These are phyloP conservation scores for Calvatia gigantea DNA, from an alignment of 768 basidiomycete genomes.

Conservation along the genomic window DNA sequence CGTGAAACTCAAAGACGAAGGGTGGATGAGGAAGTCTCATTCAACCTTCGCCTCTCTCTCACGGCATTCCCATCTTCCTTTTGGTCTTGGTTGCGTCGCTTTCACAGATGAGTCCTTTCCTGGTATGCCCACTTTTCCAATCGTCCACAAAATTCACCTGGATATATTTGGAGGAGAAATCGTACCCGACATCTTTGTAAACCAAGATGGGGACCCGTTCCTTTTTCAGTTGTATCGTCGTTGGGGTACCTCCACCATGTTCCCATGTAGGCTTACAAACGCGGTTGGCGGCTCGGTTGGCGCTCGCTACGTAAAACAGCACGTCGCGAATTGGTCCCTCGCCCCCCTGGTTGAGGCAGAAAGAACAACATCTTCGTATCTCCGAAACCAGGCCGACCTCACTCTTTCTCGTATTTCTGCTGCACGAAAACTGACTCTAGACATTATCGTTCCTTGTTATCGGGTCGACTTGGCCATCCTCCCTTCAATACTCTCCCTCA, in stretches of 20 bases:
- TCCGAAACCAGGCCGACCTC: constrained; percentile 16
- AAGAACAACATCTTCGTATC: constrained; percentile 30
- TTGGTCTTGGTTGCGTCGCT: constrained; percentile 54
- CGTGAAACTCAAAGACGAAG: constrained; percentile 43
- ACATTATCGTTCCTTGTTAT: constrained; percentile 55
- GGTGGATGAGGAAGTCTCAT: constrained; percentile 47
- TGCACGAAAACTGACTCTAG: constrained; percentile 41
- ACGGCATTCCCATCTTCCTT: constrained; percentile 24
- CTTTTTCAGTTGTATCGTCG: constrained; percentile 59
- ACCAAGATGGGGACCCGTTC: constrained; percentile 59
- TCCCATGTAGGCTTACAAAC: constrained; percentile 39
- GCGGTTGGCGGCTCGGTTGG: constrained; percentile 39
- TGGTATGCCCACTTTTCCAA: constrained; percentile 62
- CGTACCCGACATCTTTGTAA: constrained; percentile 48
- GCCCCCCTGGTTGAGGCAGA: constrained; percentile 40
- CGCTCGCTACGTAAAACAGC: constrained; percentile 47
- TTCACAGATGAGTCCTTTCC: constrained; percentile 54
- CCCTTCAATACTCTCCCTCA: constrained; percentile 39
- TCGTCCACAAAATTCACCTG: constrained; percentile 52
- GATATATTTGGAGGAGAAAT: constrained; percentile 50
- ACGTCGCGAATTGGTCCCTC: constrained; percentile 46
- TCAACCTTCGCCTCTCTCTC: constrained; percentile 34
- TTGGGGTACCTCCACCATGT: constrained; percentile 48
- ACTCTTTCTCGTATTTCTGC: constrained; percentile 11
- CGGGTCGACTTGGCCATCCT: constrained; percentile 45